Evolutionary conservation across 2,329 filamentous ascomycete genomes (phyloP), one percentile per base, ranked within the genome.

Genomic region (Fusarium pseudograminearum): DNA sequence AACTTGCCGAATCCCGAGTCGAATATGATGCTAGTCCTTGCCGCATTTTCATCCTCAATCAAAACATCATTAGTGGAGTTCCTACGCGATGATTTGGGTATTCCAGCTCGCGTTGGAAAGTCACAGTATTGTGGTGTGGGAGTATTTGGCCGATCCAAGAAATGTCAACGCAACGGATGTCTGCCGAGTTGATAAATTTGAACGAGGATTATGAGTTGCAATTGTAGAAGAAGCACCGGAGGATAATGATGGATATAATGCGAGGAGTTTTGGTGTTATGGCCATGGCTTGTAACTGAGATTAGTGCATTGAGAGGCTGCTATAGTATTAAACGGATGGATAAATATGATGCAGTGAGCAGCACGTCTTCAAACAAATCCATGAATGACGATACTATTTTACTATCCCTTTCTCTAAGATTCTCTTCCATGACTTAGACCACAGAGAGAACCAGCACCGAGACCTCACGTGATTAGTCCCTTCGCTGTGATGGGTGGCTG

Each of bases 31-130:
- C 81, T 85, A 5, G 83, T 88, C 64, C 89, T 86, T 74, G 84
- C 88, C 4, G 84, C 87, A 26, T 87, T 90, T 67, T 89, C 87
- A 31, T 83, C 83, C 34, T 89, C 87, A 56, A 84, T 90, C 20
- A 85, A 89, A 66, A 83, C 77, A 9, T 84, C 84, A 4, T 84
- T 90, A 76, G 79, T 81, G 40, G 84, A 86, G 61, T 90, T 84
- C 76, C 74, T 89, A 65, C 70, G 73, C 38, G 65, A 71, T 30
- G 76, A 78, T 53, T 48, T 76, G 16, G 71, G 71, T 9, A 72
- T 76, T 60, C 73, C 74, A 18, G 71, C 73, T 7, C 58, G 61
- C 12, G 65, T 73, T 48, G 73, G 73, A 31, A 52, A 74, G 41
- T 50, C 70, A 36, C 69, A 70, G 34, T 75, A 65, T 47, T 74